Percentiles rank a stretch among this genome's conserved stretches.
Evolutionary conservation across 2,329 filamentous ascomycete species (phyloP).

Genomic region (Septoria petroselini): DNA sequence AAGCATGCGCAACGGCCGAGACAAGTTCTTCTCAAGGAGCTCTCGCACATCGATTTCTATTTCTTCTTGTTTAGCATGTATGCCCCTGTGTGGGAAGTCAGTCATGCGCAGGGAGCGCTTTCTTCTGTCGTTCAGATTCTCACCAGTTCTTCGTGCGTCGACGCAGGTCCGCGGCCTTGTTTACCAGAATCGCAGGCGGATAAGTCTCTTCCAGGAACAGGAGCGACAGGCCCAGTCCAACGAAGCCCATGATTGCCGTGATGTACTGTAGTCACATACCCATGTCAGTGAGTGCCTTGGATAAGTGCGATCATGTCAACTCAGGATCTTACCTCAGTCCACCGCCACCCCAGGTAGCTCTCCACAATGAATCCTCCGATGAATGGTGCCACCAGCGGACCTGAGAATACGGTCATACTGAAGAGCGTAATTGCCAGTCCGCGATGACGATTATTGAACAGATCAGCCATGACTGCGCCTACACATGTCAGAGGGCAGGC

Average conservation of each 20-base stretch:
- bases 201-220: slow-evolving; percentile 59
- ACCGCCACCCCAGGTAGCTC: slow-evolving; percentile 49
- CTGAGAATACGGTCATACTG: slow-evolving; percentile 37
- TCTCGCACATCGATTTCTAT: slow-evolving; percentile 41
- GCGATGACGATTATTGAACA: slow-evolving; percentile 36
- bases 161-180: slow-evolving; percentile 55
- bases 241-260: slow-evolving; percentile 55
- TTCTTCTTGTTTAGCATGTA: slow-evolving; percentile 52
- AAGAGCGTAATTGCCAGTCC: slow-evolving; percentile 40
- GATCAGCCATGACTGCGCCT: slow-evolving; percentile 47
- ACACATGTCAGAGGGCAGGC: slow-evolving; percentile 47
- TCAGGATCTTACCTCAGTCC: slow-evolving; percentile 37
- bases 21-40: slow-evolving; percentile 40
- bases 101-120: no score
- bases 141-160: slow-evolving; percentile 56
- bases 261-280: slow-evolving; percentile 38
- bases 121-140: no score
- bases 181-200: slow-evolving; percentile 56
- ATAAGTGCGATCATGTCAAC: no score
- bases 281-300: no score
- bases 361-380: slow-evolving; percentile 37
- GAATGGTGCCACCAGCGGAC: slow-evolving; percentile 37
- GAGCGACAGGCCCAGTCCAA: slow-evolving; percentile 48
- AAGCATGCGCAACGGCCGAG: slow-evolving; percentile 47
- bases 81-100: slow-evolving; percentile 39